Base-by-base conservation (phyloP, 2,329 filamentous ascomycete species). In the Sporothrix inflata region DNA sequence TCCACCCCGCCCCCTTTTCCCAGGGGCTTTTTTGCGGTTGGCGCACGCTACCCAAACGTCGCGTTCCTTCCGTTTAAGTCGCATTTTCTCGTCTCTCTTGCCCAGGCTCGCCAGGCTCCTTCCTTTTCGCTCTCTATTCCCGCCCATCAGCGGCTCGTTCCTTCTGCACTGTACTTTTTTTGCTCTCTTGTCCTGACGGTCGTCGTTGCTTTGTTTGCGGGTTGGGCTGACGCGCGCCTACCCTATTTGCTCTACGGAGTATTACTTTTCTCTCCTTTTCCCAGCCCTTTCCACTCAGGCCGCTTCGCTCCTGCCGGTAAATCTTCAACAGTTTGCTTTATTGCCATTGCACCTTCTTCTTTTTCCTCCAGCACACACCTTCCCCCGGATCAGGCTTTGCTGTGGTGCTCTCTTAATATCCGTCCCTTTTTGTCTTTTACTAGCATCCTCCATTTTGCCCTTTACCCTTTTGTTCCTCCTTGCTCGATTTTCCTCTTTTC, bases 1-100 rank as follows among this genome's bases (percentile, higher is more conserved):
- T 49, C 70, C 70, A 68, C 63, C 51, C 42, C 47, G 60, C 69
- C 69, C 60, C 60, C 38, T 51, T 66, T 66, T 65, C 21, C n/a
- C 27, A 71, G 57, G 69, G 45, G 69, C 45, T 65, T 47, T 47
- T 47, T 30, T 19, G 8, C 27, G 60, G 53, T 30, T 45, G 34
- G 68, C 27, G 40, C 68, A 61, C 38, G 38, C 60, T 45, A 45
- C 60, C 60, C 11, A 7, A 42, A 27, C 21, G 12, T 65, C 38
- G 12, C 38, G 21, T 65, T 53, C 45, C 27, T 71, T 27, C 61
- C 49, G 42, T 66, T 49, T 49, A 34, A 14, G 63, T 30, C 40
- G 40, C 24, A 27, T 47, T 21, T 30, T 47, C 24, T 30, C 16
- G 40, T 30, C n/a, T 16, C 11, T 14, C 16, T 42, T n/a, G 42